A percentile compares a stretch with the other conserved stretches of the same genome.
Evolutionary conservation across 2,329 filamentous ascomycete species (phyloP).

Genomic region (Ophiocordyceps polyrhachis-furcata): DNA sequence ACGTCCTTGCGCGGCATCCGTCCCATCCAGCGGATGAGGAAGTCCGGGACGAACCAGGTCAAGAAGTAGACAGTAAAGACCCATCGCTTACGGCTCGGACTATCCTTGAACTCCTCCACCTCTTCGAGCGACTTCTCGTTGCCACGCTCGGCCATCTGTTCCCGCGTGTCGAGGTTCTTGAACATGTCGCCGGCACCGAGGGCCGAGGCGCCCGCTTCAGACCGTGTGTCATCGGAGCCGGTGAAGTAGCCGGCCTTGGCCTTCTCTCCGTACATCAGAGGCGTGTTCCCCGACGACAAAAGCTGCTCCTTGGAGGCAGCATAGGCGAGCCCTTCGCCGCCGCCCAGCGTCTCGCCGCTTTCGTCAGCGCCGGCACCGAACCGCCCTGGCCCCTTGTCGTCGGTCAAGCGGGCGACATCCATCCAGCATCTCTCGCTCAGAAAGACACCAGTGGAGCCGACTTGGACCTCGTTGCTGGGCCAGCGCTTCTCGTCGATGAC

Average conservation of each 20-base stretch:
- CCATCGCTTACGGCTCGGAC: slow-evolving; percentile 75
- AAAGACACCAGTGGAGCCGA: slow-evolving; percentile 87
- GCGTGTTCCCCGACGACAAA: slow-evolving; percentile 31
- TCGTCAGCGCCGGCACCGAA: slow-evolving; percentile 32
- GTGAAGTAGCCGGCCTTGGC: slow-evolving; percentile 65
- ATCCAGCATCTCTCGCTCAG: slow-evolving; percentile 92
- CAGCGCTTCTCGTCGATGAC: slow-evolving; percentile 86
- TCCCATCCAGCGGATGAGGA: slow-evolving; percentile 56
- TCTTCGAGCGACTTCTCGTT: slow-evolving; percentile 82
- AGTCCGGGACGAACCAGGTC: slow-evolving; percentile 78
- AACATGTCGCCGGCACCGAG: slow-evolving; percentile 95
- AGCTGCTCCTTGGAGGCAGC: slow-evolving; percentile 43
- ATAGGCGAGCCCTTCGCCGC: slow-evolving; percentile 37
- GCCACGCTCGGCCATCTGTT: slow-evolving; percentile 87
- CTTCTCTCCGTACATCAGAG: slow-evolving; percentile 54
- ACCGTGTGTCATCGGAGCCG: slow-evolving; percentile 64
- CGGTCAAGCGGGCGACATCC: slow-evolving; percentile 61
- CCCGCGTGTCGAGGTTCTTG: slow-evolving; percentile 81
- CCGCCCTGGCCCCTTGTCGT: slow-evolving; percentile 30
- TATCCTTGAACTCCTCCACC: slow-evolving; percentile 68
- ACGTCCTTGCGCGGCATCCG: slow-evolving; percentile 86
- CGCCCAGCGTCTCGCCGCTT: slow-evolving; percentile 40
- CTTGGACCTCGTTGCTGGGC: slow-evolving; percentile 76
- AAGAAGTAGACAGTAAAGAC: slow-evolving; percentile 64
- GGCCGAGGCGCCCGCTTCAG: slow-evolving; percentile 81